Percentiles rank a stretch among this genome's conserved stretches.
phyloP scores from a whole-genome alignment of 768 basidiomycete genomes.

The Boletus huronensis region DNA sequence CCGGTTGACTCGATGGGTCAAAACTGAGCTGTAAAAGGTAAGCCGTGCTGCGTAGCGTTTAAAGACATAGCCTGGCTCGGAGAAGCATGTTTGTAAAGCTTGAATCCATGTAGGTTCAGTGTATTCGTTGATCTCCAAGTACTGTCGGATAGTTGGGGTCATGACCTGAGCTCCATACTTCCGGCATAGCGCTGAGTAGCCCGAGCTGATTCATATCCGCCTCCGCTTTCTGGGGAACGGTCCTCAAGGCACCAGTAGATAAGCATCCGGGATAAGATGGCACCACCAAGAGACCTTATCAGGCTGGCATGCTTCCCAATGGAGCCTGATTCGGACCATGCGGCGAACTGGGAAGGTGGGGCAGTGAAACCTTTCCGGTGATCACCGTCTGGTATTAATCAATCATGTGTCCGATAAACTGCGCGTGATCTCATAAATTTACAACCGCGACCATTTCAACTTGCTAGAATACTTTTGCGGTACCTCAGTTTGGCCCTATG shows the following conservation, averaged over 20 bases:
- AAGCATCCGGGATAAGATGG: no score
- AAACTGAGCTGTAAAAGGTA: background rate
- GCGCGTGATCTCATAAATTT: background rate
- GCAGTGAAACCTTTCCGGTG: no score
- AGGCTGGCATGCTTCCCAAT: background rate
- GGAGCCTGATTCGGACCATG: background rate
- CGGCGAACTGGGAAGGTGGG: background rate
- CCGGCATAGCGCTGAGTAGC: no score
- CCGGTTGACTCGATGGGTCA: background rate
- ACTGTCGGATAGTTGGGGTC: no score
- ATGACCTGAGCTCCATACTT: no score
- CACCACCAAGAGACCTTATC: background rate
- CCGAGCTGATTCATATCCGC: background rate
- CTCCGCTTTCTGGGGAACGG: background rate
- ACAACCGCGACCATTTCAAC: background rate
- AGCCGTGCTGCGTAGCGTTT: background rate
- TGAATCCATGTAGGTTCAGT: no score
- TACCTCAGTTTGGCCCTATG: slow-evolving; percentile 73
- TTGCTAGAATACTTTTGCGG: background rate
- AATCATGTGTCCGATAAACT: background rate
- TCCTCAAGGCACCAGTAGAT: background rate
- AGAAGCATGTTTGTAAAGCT: no score
- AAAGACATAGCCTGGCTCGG: no score
- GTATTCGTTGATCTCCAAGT: no score
- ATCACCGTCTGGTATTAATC: no score